These are phyloP conservation scores for Cadophora sp. DNA, from an alignment of 2,329 filamentous ascomycete genomes.

Conservation along the genomic window DNA sequence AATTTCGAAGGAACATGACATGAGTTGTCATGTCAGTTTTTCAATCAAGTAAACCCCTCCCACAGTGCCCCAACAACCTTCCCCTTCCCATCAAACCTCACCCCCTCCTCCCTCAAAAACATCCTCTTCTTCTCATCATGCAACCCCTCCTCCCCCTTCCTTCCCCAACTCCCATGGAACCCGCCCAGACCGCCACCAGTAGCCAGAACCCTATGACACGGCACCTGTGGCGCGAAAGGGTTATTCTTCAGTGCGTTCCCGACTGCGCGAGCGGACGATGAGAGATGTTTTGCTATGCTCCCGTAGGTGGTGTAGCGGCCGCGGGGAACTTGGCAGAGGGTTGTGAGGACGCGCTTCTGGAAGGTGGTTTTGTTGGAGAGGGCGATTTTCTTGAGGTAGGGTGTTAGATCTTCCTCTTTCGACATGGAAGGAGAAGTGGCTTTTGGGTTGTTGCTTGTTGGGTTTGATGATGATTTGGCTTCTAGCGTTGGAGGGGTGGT, in stretches of 20 bases:
- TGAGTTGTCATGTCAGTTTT: no score
- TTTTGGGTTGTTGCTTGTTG: not conserved
- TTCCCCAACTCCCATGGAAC: constrained; percentile 72
- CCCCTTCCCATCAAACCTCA: constrained; percentile 66
- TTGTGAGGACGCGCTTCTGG: constrained; percentile 70
- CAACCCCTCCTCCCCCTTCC: constrained; percentile 66
- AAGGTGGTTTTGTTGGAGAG: constrained; percentile 53
- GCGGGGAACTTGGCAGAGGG: constrained; percentile 77
- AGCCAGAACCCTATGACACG: constrained; percentile 82
- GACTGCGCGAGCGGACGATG: constrained; percentile 76
- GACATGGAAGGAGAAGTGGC: constrained; percentile 26
- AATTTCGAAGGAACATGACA: no score
- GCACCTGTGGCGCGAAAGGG: constrained; percentile 82
- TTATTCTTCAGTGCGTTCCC: constrained; percentile 80
- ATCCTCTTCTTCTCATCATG: constrained; percentile 66
- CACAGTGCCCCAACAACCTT: constrained; percentile 59
- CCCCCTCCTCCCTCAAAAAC: constrained; percentile 68
- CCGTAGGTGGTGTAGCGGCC: constrained; percentile 82
- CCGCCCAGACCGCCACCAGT: constrained; percentile 74
- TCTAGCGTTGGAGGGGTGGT: not conserved
- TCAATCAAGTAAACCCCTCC: constrained; percentile 34
- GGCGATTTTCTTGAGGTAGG: constrained; percentile 38
- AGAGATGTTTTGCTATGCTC: constrained; percentile 69
- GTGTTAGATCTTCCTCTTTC: constrained; percentile 46
- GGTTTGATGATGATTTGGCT: not conserved